Base-by-base conservation (phyloP, 2,329 filamentous ascomycete genomes). In the Trichoderma harzianum region DNA sequence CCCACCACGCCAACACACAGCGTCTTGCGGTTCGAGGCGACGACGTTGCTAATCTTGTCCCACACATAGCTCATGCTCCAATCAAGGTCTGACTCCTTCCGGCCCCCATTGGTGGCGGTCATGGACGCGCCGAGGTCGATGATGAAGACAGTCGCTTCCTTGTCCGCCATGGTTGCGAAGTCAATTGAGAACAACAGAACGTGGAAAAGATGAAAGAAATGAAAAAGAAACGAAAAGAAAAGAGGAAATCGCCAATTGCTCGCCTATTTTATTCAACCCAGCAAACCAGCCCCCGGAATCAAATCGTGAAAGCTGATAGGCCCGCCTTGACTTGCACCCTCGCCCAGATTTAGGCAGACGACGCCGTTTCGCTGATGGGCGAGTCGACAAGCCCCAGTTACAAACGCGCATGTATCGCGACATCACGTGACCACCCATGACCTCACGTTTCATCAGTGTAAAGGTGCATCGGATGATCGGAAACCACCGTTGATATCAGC, bases 21-120 rank as follows among this genome's bases (percentile, higher is more conserved):
- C 2, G 88, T 91, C 78, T 89, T 91, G 47, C 90, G 87, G 47
- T 89, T 91, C 0, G 90, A 86, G 5, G 90, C 89, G 12, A 91
- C 90, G 4, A 90, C 91, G 78, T 91, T 91, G 26, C 89, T 89
- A 55, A 91, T 88, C 79, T 93, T 96, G 85, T 98, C 95, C 95
- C 95, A 99, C 64, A 98, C 88, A 82, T 97, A 99, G 74, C 90
- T 89, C 89, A 98, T 91, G 62, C 90, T 89, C 90, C 92, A 99
- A 73, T 98, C 93, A 21, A 99, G 88, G 79, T 98, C 92, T 3
- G 92, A 92, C 79, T 95, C 89, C 24, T 84, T 79, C 75, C 96
- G 90, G 30, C 92, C 93, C 82, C 89, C 86, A 76, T 90, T 88
- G 76, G 85, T 87, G 78, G 92, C 85, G 72, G 87, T 91, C 93